Percentiles rank a stretch among this genome's conserved stretches.
These are phyloP conservation scores for Candida vartiovaarae DNA, from an alignment of 805 yeast genomes.

Conservation along the genomic window DNA sequence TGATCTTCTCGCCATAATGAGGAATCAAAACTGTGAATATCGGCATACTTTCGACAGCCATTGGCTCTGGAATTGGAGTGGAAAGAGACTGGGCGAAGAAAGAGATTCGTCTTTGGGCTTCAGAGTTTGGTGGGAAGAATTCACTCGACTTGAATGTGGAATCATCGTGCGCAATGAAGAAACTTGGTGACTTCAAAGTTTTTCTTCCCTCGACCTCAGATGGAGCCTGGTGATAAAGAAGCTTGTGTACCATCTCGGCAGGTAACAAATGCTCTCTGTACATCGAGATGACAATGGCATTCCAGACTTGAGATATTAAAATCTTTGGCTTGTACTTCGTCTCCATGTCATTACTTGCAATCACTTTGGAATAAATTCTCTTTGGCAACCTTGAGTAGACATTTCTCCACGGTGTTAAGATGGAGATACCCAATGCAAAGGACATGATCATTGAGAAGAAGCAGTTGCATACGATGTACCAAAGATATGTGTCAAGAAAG, in stretches of 20 bases:
- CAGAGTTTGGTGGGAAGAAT: slow-evolving; percentile 54
- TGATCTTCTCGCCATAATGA: slow-evolving; percentile 78
- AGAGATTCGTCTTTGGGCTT: slow-evolving; percentile 75
- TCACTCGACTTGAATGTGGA: slow-evolving; percentile 55
- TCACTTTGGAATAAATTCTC: slow-evolving; percentile 64
- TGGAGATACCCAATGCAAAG: slow-evolving; percentile 70
- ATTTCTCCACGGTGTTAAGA: slow-evolving; percentile 87
- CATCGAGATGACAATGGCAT: slow-evolving; percentile 76
- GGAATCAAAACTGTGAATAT: slow-evolving; percentile 81
- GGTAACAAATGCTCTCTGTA: slow-evolving; percentile 73
- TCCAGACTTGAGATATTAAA: slow-evolving; percentile 71
- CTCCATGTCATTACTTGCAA: slow-evolving; percentile 35
- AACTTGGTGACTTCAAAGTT: slow-evolving; percentile 61
- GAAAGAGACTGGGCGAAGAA: slow-evolving; percentile 88
- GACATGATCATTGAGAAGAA: slow-evolving; percentile 64
- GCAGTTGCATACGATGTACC: slow-evolving; percentile 82
- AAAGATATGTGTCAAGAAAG: slow-evolving; percentile 74
- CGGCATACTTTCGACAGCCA: slow-evolving; percentile 66
- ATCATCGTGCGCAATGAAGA: slow-evolving; percentile 80
- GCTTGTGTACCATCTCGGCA: slow-evolving; percentile 60
- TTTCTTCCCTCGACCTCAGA: slow-evolving; percentile 27
- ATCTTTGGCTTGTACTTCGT: slow-evolving; percentile 39
- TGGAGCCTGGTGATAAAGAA: slow-evolving; percentile 41
- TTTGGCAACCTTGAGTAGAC: slow-evolving; percentile 70
- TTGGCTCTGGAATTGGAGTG: slow-evolving; percentile 73